Evolutionary conservation across 2,329 filamentous ascomycete species (phyloP).

Genomic region (Cytospora piceicola): DNA sequence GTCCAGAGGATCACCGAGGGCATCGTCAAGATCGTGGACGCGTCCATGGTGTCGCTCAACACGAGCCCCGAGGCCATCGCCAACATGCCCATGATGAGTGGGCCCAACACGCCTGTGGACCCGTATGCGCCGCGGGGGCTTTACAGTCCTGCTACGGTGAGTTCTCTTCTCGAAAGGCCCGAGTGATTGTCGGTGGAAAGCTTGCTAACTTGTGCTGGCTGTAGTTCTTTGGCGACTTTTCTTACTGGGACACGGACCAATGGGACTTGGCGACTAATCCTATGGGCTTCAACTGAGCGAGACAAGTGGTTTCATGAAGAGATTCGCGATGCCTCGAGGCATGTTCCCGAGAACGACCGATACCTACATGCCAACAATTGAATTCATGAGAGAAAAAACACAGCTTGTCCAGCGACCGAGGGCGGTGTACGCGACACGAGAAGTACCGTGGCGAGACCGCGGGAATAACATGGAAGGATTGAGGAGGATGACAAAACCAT

Average conservation of each 20-base stretch:
- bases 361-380: not conserved
- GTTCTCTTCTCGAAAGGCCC: not conserved
- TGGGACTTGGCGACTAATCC: conserved; percentile 35
- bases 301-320: not conserved
- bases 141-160: conserved; percentile 22
- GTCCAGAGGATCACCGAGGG: conserved; percentile 47
- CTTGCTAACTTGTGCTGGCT: conserved; percentile 6
- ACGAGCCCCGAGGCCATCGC: conserved; percentile 45
- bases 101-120: conserved; percentile 14
- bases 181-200: not conserved
- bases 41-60: conserved; percentile 49
- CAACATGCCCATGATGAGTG: conserved; percentile 36
- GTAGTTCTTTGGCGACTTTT: conserved; percentile 30
- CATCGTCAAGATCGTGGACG: conserved; percentile 49
- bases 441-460: not conserved
- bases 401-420: not conserved
- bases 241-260: conserved; percentile 44
- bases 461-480: not conserved
- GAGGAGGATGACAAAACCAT: not conserved
- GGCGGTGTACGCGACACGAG: not conserved
- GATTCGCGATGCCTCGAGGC: too few relatives aligned
- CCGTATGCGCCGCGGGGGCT: conserved; percentile 17
- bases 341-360: not conserved
- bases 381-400: not conserved
- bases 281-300: conserved; percentile 12